Evolutionary conservation across 2,329 filamentous ascomycete species (phyloP).

Genomic region (Epichloe gansuensis): DNA sequence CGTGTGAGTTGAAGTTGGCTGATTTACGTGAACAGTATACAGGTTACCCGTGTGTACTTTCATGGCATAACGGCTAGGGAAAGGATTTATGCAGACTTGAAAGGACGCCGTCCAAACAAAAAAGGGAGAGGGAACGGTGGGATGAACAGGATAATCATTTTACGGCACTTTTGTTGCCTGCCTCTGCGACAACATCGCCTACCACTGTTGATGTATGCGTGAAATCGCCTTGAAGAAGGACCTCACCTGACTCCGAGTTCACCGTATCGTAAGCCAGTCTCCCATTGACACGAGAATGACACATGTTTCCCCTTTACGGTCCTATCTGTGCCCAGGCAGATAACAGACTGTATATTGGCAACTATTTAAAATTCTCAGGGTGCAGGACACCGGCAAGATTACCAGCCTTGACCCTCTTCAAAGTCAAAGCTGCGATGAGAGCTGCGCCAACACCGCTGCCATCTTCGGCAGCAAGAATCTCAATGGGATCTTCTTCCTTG

Average conservation of each 20-base stretch:
- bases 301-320: neutral
- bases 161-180: neutral
- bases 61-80: conserved; percentile 36
- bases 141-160: neutral
- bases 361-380: conserved; percentile 44
- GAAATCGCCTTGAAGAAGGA: neutral
- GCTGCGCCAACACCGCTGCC: conserved; percentile 95
- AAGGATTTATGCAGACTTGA: neutral
- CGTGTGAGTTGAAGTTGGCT: neutral
- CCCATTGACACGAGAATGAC: neutral
- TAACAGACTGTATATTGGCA: neutral
- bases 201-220: neutral
- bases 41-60: conserved; percentile 63
- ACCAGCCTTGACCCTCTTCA: conserved; percentile 50
- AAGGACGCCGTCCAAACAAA: neutral
- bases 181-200: neutral
- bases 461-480: conserved; percentile 83
- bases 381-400: conserved; percentile 52
- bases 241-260: neutral
- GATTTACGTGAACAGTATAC: conserved; percentile 39
- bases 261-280: neutral
- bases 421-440: conserved; percentile 66
- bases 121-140: neutral
- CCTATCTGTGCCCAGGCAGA: neutral
- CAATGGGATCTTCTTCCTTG: conserved; percentile 73